Conservation (phyloP, 495 filamentous ascomycete genomes). For the Xylaria curta region DNA sequence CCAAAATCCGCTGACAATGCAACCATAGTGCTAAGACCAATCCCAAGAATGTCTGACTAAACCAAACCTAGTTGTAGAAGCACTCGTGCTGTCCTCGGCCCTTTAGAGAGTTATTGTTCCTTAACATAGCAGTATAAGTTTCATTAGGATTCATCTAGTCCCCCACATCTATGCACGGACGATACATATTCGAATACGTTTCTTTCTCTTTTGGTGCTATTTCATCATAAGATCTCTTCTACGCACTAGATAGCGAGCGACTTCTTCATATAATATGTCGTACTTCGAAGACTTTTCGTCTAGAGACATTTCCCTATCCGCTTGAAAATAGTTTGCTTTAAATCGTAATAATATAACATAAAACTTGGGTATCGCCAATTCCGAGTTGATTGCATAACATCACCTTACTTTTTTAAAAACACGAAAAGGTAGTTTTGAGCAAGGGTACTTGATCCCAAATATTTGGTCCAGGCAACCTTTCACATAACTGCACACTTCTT, state of each 20-base stretch:
- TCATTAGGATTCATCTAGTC: background rate
- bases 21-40: background rate
- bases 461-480: slow-evolving; percentile 17
- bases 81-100: background rate
- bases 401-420: background rate
- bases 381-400: slow-evolving; percentile 10
- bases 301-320: background rate
- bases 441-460: background rate
- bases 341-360: background rate
- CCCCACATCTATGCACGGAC: no score
- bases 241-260: slow-evolving; percentile 18
- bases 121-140: no score
- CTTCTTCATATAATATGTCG: background rate
- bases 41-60: background rate
- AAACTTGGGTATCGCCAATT: slow-evolving; percentile 16
- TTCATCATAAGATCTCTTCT: slow-evolving; percentile 5
- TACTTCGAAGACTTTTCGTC: background rate
- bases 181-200: background rate
- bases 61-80: background rate
- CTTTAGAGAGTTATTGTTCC: background rate
- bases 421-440: background rate
- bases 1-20: background rate
- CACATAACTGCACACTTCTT: slow-evolving; percentile 64
- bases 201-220: background rate
- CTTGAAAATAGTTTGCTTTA: background rate